Evolutionary conservation across 257 asterid species (phyloP).

Genomic region (Rehmannia glutinosa): DNA sequence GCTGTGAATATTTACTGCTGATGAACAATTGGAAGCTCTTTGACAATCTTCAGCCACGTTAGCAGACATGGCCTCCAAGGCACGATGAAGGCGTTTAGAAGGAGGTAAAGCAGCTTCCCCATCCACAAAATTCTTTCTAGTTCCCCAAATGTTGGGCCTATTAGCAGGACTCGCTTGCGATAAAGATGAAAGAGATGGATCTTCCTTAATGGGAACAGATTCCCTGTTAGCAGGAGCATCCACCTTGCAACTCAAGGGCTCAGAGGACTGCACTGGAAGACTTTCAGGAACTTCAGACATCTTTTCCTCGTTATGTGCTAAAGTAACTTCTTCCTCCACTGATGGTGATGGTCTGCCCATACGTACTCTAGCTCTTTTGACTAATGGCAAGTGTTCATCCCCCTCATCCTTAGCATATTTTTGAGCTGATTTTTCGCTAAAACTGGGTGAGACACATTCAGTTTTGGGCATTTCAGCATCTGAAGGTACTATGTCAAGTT

Average conservation of each 20-base stretch:
- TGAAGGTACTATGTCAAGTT: conserved; percentile 33
- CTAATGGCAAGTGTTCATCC: conserved; percentile 86
- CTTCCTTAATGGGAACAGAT: conserved; percentile 32
- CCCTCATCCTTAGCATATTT: conserved; percentile 57
- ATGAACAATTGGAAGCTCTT: conserved; percentile 31
- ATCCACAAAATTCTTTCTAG: conserved; percentile 22
- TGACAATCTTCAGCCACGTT: conserved; percentile 73
- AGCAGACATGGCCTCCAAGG: conserved; percentile 99
- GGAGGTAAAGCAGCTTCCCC: conserved; percentile 90
- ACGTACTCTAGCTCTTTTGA: conserved; percentile 93
- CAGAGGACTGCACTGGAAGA: conserved; percentile 29
- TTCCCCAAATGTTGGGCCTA: conserved; percentile 47
- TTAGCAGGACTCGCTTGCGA: conserved; percentile 33
- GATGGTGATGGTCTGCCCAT: conserved; percentile 60
- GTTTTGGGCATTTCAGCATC: conserved; percentile 37
- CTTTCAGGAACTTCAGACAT: conserved; percentile 31
- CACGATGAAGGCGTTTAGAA: conserved; percentile 95
- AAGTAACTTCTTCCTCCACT: conserved; percentile 33
- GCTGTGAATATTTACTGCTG: conserved; percentile 28
- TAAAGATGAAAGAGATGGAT: conserved; percentile 27
- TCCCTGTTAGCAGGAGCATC: conserved; percentile 36
- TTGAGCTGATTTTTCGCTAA: conserved; percentile 38
- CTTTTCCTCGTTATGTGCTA: conserved; percentile 47
- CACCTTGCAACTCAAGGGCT: conserved; percentile 37
- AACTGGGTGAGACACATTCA: conserved; percentile 36